Base-by-base conservation (phyloP, 2,329 filamentous ascomycete genomes). In the Teratosphaeria pseudoeucalypti region DNA sequence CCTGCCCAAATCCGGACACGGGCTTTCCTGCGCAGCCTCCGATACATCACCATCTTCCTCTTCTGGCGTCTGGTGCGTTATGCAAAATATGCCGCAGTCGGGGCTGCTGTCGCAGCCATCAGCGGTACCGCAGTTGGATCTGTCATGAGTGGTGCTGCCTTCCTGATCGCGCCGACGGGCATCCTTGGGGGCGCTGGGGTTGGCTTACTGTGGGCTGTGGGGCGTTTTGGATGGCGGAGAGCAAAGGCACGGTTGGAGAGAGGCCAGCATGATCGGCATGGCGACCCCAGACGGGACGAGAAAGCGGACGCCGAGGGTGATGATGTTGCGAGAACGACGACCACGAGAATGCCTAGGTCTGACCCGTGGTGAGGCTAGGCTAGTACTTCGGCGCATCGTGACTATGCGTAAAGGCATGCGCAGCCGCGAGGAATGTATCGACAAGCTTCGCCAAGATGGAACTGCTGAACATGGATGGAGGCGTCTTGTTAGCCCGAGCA, bases 31-130 rank as follows among this genome's bases (percentile, higher is more conserved):
- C 72, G 73, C 58, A 69, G 68, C 19, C 55, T 71, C 1, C 74
- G 74, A 56, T 77, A 75, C 54, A 61, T 72, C 34, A 53, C 71
- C 39, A 71, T 75, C 57, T 77, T 77, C 66, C 55, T 73, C 11
- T 77, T 77, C 66, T 77, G 75, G 75, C 70, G 74, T 23, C 61
- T 75, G 0, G 69, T 76, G 0, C 70, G 75, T 2, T 77, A 76
- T 56, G 75, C 74, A 26, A 77, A 77, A 60, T 77, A 77, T 56
- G 74, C 74, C 3, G 73, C 73, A 2, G 72, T 76, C 34, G 75
- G 75, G 2, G 72, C 73, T 1, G 58, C 74, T 6, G 69, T 73
- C 0, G 74, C 75, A 0, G 74, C 75, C 0, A 62, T 76, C n/a
- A 71, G 71, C 1, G 74, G 60, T 57, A 75, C 67, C 3, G 74